A percentile compares a stretch with the other conserved stretches of the same genome.
phyloP scores from a whole-genome alignment of 2,329 filamentous ascomycete genomes.

The Paraconiothyrium sp. region DNA sequence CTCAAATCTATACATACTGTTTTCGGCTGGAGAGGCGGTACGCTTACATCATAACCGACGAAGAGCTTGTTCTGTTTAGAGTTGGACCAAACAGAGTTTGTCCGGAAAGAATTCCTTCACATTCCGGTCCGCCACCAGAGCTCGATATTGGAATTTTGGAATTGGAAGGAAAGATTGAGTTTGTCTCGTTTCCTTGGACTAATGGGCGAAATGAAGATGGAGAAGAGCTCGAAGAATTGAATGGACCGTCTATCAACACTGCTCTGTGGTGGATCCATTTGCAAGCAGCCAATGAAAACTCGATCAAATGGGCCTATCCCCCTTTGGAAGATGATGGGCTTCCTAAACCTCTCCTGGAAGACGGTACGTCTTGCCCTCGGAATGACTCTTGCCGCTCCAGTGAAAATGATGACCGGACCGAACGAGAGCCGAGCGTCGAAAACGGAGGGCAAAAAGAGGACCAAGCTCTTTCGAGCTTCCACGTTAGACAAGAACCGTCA shows the following conservation, averaged over 20 bases:
- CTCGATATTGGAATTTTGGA: neutral
- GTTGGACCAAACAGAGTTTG: neutral
- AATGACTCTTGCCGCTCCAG: neutral
- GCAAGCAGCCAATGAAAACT: neutral
- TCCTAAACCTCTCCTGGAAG: neutral
- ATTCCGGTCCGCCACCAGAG: neutral
- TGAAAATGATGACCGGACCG: neutral
- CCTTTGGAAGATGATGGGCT: neutral
- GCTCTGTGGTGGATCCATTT: constrained; percentile 5
- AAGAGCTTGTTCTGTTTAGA: constrained; percentile 1
- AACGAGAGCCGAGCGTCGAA: neutral
- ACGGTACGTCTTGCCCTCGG: neutral
- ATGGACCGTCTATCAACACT: neutral
- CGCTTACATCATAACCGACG: constrained; percentile 5
- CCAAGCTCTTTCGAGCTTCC: neutral
- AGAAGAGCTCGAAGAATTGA: neutral
- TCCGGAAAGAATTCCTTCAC: neutral
- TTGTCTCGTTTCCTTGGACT: neutral
- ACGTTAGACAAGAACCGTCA: neutral
- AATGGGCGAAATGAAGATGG: neutral
- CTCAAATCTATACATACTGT: neutral
- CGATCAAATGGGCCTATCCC: neutral
- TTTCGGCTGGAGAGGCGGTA: neutral
- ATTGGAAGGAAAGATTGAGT: neutral
- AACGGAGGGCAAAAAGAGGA: neutral